A percentile compares a stretch with the other conserved stretches of the same genome.
phyloP scores from a whole-genome alignment of 2,329 filamentous ascomycete species.

The Aspergillus fumigatus region DNA sequence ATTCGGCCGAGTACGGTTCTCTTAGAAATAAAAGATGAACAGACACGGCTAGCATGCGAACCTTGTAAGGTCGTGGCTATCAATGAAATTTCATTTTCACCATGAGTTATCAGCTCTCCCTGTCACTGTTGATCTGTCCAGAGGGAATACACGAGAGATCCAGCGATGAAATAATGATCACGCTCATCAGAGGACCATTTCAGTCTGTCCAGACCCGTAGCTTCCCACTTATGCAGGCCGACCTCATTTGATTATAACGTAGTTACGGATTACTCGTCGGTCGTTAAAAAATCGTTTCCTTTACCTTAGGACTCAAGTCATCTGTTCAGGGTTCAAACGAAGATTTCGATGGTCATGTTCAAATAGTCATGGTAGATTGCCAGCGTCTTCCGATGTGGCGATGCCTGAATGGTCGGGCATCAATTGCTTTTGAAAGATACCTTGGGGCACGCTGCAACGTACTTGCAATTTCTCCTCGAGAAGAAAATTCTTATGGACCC shows the following conservation, averaged over 20 bases:
- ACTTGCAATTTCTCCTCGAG: background rate
- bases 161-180: background rate
- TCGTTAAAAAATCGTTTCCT: background rate
- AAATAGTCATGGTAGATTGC: background rate
- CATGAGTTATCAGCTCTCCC: constrained; percentile 20
- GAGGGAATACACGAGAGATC: background rate
- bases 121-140: constrained; percentile 4
- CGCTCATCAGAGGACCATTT: background rate
- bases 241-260: background rate
- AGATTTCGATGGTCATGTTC: background rate
- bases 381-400: background rate
- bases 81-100: constrained; percentile 32
- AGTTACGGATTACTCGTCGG: background rate
- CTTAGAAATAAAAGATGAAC: constrained; percentile 29
- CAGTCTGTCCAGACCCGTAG: background rate
- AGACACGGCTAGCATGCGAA: constrained; percentile 28
- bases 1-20: constrained; percentile 32
- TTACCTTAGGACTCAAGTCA: background rate
- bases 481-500: background rate
- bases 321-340: background rate
- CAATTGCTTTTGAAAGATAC: background rate
- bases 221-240: background rate
- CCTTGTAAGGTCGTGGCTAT: constrained; percentile 25
- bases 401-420: background rate
- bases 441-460: background rate